Evolutionary conservation across 805 yeast species (phyloP).

Genomic region (Suhomyces pyralidae): DNA sequence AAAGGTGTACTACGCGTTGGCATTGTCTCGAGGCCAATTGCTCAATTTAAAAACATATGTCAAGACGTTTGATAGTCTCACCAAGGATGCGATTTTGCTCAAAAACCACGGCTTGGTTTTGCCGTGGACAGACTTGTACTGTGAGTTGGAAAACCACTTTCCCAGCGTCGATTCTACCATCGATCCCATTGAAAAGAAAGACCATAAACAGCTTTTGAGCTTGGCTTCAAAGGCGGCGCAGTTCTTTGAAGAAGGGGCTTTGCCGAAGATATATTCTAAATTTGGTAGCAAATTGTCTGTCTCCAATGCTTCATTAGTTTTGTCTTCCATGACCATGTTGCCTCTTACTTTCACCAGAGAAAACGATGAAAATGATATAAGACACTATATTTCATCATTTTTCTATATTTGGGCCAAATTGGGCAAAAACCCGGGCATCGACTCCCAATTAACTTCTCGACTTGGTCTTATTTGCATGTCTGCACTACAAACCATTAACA

Average conservation of each 20-base stretch:
- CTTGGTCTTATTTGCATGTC: constrained; percentile 59
- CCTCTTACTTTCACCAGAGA: constrained; percentile 43
- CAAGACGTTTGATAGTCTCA: constrained; percentile 56
- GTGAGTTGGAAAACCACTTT: constrained; percentile 32
- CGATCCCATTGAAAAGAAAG: constrained; percentile 46
- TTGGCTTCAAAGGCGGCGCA: constrained; percentile 53
- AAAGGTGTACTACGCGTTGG: constrained; percentile 65
- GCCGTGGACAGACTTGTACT: constrained; percentile 50
- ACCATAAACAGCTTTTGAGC: constrained; percentile 46
- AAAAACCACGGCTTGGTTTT: constrained; percentile 40
- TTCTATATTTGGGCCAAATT: constrained; percentile 71
- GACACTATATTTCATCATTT: constrained; percentile 60
- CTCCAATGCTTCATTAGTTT: constrained; percentile 48
- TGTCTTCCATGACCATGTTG: constrained; percentile 52
- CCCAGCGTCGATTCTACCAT: constrained; percentile 31
- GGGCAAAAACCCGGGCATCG: constrained; percentile 48
- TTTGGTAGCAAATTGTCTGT: constrained; percentile 53
- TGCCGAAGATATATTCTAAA: constrained; percentile 50
- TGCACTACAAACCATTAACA: constrained; percentile 33
- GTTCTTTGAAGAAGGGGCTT: constrained; percentile 49
- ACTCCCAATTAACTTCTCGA: constrained; percentile 61
- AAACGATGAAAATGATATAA: constrained; percentile 37
- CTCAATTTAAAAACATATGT: constrained; percentile 58
- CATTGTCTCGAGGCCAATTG: constrained; percentile 70
- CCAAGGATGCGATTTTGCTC: constrained; percentile 40